These are phyloP conservation scores for Serendipita vermifera DNA, from an alignment of 768 basidiomycete genomes.

Conservation along the genomic window DNA sequence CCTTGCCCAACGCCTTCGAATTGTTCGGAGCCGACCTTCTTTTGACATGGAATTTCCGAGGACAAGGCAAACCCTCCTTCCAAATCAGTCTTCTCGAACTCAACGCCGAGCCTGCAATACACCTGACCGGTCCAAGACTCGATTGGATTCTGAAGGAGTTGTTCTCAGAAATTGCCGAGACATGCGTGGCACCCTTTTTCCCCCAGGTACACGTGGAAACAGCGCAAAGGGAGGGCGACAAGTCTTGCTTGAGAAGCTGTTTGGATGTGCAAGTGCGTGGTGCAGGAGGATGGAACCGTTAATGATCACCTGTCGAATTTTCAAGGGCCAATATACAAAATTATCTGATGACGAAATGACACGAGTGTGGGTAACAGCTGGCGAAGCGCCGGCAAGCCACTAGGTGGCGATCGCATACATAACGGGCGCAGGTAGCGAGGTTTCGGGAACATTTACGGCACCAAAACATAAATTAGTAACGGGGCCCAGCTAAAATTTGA, in stretches of 20 bases:
- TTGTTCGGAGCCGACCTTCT: conserved; percentile 92
- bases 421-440: too few species aligned
- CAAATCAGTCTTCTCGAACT: conserved; percentile 74
- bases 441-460: too few species aligned
- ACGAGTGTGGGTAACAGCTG: too few species aligned
- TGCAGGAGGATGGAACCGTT: conserved; percentile 11
- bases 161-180: conserved; percentile 54
- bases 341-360: too few species aligned
- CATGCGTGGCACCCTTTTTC: conserved; percentile 62
- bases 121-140: conserved; percentile 74
- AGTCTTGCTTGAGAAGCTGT: conserved; percentile 66
- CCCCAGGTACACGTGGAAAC: conserved; percentile 31
- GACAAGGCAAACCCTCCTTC: conserved; percentile 23
- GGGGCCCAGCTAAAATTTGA: too few species aligned
- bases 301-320: too few species aligned
- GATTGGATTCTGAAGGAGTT: conserved; percentile 71
- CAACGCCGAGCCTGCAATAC: conserved; percentile 93
- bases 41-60: conserved; percentile 29
- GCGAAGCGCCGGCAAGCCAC: too few species aligned
- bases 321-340: too few species aligned
- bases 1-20: conserved; percentile 85
- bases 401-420: too few species aligned
- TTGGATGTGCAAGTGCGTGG: conserved; percentile 42
- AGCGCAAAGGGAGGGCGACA: conserved; percentile 34
- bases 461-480: too few species aligned